Conservation (phyloP, 805 yeast genomes). For the Wickerhamomyces strasburgensis region DNA sequence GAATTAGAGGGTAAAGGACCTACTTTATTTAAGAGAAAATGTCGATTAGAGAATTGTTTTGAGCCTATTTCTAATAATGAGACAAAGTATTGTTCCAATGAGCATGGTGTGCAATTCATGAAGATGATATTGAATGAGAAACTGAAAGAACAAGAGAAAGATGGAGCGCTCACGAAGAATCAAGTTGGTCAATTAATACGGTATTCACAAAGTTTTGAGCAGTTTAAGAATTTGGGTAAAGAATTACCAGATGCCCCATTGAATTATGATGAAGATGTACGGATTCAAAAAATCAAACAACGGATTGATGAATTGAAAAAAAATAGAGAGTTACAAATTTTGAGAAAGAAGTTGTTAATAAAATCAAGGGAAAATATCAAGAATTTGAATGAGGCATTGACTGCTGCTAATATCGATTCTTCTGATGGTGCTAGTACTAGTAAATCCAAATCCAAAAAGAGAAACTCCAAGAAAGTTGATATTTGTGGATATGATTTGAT, state of each 20-base stretch:
- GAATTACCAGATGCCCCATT: slow-evolving; percentile 40
- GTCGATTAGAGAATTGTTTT: slow-evolving; percentile 56
- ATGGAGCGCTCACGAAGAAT: slow-evolving; percentile 4
- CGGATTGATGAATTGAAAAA: not conserved
- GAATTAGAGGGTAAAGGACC: slow-evolving; percentile 38
- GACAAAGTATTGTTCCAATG: slow-evolving; percentile 71
- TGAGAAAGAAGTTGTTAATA: slow-evolving; percentile 18
- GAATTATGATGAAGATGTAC: slow-evolving; percentile 14
- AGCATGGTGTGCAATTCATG: slow-evolving; percentile 50
- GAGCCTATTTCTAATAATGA: slow-evolving; percentile 41
- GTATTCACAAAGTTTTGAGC: slow-evolving; percentile 7
- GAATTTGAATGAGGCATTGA: slow-evolving; percentile 22
- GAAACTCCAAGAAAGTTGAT: slow-evolving; percentile 36
- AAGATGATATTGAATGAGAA: slow-evolving; percentile 2
- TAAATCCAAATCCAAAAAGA: slow-evolving; percentile 4
- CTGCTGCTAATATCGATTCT: too few species aligned
- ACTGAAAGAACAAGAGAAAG: slow-evolving; percentile 1
- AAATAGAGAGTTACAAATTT: slow-evolving; percentile 4
- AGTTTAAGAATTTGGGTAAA: slow-evolving; percentile 30
- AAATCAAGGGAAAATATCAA: slow-evolving; percentile 23
- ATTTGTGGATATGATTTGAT: slow-evolving; percentile 48
- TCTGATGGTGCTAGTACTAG: not conserved
- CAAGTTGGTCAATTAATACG: slow-evolving; percentile 13
- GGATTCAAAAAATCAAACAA: slow-evolving; percentile 5
- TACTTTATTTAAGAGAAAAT: slow-evolving; percentile 72